Conservation (phyloP, 371 early-diverging fungal genomes). For the Mortierella sp. region DNA sequence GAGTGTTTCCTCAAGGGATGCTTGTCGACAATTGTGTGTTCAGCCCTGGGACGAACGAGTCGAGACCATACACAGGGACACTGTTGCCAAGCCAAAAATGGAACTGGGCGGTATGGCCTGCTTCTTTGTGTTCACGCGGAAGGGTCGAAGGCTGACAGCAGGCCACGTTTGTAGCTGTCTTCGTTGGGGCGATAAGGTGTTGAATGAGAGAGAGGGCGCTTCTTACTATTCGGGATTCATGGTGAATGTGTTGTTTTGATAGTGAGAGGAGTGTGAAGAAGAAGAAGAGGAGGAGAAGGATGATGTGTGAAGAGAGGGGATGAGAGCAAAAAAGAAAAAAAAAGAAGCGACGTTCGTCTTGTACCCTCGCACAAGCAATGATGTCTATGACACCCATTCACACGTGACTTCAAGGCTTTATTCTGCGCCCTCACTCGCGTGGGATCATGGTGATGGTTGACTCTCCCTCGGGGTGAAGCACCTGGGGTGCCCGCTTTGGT, state of each 20-base stretch:
- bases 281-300: background rate
- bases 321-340: background rate
- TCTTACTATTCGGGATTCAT: conserved; percentile 41
- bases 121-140: too few species aligned
- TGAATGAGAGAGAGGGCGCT: background rate
- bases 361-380: background rate
- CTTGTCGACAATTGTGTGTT: too few species aligned
- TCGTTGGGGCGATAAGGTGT: background rate
- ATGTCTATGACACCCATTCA: background rate
- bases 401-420: background rate
- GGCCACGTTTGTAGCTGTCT: background rate
- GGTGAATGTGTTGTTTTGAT: background rate
- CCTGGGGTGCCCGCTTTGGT: conserved; percentile 15
- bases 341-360: background rate
- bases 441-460: background rate
- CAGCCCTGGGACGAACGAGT: background rate
- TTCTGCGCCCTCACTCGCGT: background rate
- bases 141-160: background rate
- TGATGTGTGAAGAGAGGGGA: conserved; percentile 3
- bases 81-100: too few species aligned
- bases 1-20: background rate
- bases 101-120: too few species aligned
- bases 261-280: background rate
- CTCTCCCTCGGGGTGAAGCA: conserved; percentile 11
- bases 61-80: too few species aligned